Evolutionary conservation across 768 basidiomycete species (phyloP), one percentile per base, ranked within the genome.

Genomic region (Boletus sp.): DNA sequence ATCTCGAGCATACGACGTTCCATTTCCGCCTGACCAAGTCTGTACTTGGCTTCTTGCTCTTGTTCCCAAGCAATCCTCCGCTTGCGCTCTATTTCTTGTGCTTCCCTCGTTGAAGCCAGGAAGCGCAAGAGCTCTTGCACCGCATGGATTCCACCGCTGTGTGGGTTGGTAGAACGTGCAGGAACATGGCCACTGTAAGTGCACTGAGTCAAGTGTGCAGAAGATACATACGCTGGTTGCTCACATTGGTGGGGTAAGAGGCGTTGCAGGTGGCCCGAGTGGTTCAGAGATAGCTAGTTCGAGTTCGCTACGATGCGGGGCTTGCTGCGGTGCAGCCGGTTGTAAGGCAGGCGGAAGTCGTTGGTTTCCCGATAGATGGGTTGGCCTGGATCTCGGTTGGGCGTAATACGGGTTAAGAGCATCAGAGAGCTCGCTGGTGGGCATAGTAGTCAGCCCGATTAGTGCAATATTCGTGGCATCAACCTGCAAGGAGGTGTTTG

Each of bases 391-490:
- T 56, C 79, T 72, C 17, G 73, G 62, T 49, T 80, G 79, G 34
- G 75, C 76, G 53, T 80, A 75, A 64, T 83, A 75, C 11, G 87
- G 87, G 68, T 90, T 90, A 62, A 90, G 83, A 6, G 88, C 88
- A 65, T 90, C 83, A 9, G 84, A 85, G 53, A 90, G 82, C 70
- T 90, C 87, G 74, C 87, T 90, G 55, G 82, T 78, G 61, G 79
- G 74, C 84, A 85, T 85, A 13, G 46, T 27, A 10, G 49, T 33
- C 40, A 39, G 47, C 35, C 38, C 46, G 25, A 25, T 25, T 25
- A 25, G 25, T 41, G 40, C 34, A 7, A 33, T 35, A 35, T 47
- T 23, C 23, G 33, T 17, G 6, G 17, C 52, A 41, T 35, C 35
- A 35, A 32, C 35, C 34, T 25, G 33, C 47, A 34, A 40, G 38